Percentiles rank a stretch among this genome's conserved stretches.
phyloP scores from a whole-genome alignment of 306 rosid species.

The Pyrus communis region DNA sequence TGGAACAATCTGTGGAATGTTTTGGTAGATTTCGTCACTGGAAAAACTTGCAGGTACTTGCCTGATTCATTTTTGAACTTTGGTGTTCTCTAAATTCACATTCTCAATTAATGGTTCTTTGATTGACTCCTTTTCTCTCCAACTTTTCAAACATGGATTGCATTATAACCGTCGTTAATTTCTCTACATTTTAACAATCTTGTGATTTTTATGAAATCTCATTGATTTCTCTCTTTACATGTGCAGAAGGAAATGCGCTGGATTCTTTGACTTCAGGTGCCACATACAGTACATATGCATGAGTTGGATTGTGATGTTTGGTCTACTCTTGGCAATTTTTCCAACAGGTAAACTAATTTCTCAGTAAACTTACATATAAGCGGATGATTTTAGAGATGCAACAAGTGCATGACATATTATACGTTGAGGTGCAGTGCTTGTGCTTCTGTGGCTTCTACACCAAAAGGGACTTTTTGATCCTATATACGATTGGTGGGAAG shows the following conservation, averaged over 20 bases:
- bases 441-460: slow-evolving; percentile 74
- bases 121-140: neutral
- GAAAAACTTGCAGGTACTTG: slow-evolving; percentile 79
- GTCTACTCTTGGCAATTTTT: slow-evolving; percentile 63
- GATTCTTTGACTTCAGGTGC: slow-evolving; percentile 82
- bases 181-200: neutral
- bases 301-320: slow-evolving; percentile 80
- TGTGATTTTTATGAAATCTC: neutral
- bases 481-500: slow-evolving; percentile 82
- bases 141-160: neutral
- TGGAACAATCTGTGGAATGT: slow-evolving; percentile 62
- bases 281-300: slow-evolving; percentile 83
- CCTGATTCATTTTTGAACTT: neutral
- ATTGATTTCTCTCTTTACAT: neutral
- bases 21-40: slow-evolving; percentile 50
- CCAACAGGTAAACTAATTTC: slow-evolving; percentile 52
- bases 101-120: neutral
- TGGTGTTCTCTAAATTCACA: neutral
- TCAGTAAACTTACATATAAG: neutral
- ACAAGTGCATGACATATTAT: neutral
- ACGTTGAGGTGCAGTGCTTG: slow-evolving; percentile 47
- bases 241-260: slow-evolving; percentile 65
- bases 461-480: slow-evolving; percentile 89
- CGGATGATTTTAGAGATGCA: neutral
- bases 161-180: neutral